Evolutionary conservation across 768 basidiomycete genomes (phyloP), one percentile per base, ranked within the genome.

Genomic region (Auricularia sp.): DNA sequence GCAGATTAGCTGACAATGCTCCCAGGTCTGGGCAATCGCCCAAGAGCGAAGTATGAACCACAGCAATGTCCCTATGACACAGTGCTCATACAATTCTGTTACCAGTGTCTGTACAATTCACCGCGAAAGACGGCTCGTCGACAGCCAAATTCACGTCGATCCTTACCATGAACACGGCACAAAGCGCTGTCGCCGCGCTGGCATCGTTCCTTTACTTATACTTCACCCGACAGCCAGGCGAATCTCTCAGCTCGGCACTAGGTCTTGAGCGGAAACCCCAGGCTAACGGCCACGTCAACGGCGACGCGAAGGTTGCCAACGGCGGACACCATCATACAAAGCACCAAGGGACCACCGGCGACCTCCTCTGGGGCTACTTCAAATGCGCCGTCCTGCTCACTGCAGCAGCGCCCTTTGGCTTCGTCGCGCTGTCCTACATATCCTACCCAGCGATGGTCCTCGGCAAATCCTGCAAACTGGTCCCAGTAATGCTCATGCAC

Each of bases 391-490:
- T 89, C 29, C 88, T 93, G 74, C 91, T 97, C 68, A 94, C 94
- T 47, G 78, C 85, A 44, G 96, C 96, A 1, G 90, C 93, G 23
- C 97, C 96, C 3, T 96, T 98, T 72, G 95, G 96, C 62, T 98
- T 98, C 77, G 90, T 94, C 11, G 87, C 94, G 3, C 87, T 98
- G 53, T 87, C 91, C 33, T 92, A 96, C 77, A 94, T 99, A 72
- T 93, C 93, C 18, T 98, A 98, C 79, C 97, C 97, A 61, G 93
- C 96, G 54, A 96, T 98, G 91, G 95, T 98, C 39, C 88, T 98
- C 68, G 97, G 92, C 62, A 98, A 98, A 75, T 98, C 95, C 0
- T 98, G 97, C 82, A 98, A 98, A 74, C 91, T 99, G 72, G 93
- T 99, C 54, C 97, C 97, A 0, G 97, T 95, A 66, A 92, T 96